Conservation (phyloP, 2,329 filamentous ascomycete species). For the Pseudogymnoascus pannorum region DNA sequence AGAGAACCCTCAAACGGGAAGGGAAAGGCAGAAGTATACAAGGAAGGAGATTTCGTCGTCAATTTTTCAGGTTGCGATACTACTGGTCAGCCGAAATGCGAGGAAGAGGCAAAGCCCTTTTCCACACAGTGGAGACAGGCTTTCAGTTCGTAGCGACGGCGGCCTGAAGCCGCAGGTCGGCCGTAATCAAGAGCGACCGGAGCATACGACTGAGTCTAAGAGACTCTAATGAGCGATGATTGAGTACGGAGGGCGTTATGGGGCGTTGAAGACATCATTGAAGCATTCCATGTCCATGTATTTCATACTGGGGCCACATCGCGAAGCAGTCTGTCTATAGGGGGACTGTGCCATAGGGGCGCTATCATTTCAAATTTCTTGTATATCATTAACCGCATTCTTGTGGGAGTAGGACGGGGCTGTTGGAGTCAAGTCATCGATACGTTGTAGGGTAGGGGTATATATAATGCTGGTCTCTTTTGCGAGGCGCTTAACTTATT, state of each 20-base stretch:
- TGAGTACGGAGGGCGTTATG: background rate
- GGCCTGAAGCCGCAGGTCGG: background rate
- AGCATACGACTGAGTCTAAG: background rate
- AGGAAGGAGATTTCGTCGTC: conserved; percentile 78
- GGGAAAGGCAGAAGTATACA: conserved; percentile 55
- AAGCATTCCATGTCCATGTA: conserved; percentile 2
- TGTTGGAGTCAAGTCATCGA: background rate
- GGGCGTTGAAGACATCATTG: conserved; percentile 2
- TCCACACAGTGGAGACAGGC: conserved; percentile 27
- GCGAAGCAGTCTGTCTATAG: background rate
- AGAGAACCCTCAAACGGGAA: conserved; percentile 42
- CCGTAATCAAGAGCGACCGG: background rate
- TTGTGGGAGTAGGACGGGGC: background rate
- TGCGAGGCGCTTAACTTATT: background rate
- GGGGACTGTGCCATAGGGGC: background rate
- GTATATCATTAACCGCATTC: conserved; percentile 7
- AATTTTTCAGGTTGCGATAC: conserved; percentile 68
- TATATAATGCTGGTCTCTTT: conserved; percentile 1
- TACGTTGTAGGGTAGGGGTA: conserved; percentile 3
- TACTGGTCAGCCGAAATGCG: conserved; percentile 52
- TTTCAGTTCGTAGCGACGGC: conserved; percentile 1
- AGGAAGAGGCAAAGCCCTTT: conserved; percentile 51
- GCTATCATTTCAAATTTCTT: conserved; percentile 1
- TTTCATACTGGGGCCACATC: conserved; percentile 1
- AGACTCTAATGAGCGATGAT: conserved; percentile 8